These are phyloP conservation scores for Hansenula sp. DNA, from an alignment of 1,139 yeast species.

Conservation along the genomic window DNA sequence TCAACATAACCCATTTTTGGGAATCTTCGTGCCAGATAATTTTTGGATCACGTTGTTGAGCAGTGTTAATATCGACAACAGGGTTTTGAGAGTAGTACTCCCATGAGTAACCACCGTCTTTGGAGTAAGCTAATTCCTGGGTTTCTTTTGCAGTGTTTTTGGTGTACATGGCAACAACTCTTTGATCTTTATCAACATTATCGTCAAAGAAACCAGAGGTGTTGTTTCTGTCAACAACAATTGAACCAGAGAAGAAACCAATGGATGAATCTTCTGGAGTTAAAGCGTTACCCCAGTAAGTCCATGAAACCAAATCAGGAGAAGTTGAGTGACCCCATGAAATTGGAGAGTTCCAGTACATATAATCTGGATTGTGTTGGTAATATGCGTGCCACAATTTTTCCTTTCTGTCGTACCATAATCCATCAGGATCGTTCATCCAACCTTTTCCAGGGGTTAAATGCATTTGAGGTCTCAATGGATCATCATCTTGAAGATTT, in stretches of 20 bases:
- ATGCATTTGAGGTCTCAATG: slow-evolving; percentile 21
- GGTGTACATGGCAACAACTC: slow-evolving; percentile 35
- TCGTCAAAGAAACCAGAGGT: slow-evolving; percentile 32
- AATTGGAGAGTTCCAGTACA: slow-evolving; percentile 26
- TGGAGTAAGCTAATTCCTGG: slow-evolving; percentile 32
- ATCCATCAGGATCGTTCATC: slow-evolving; percentile 28
- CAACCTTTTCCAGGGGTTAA: slow-evolving; percentile 23
- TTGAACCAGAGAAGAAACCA: slow-evolving; percentile 33
- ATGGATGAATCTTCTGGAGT: slow-evolving; percentile 23
- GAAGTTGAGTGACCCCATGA: slow-evolving; percentile 36
- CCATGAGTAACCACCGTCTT: slow-evolving; percentile 34
- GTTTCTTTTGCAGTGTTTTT: slow-evolving; percentile 23
- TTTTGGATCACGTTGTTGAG: slow-evolving; percentile 37
- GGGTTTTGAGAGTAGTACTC: slow-evolving; percentile 28
- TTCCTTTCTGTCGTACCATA: slow-evolving; percentile 23
- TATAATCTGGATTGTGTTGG: slow-evolving; percentile 31
- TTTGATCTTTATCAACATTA: slow-evolving; percentile 23
- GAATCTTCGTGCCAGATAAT: slow-evolving; percentile 33
- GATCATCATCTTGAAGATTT: background rate
- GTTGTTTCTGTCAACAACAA: slow-evolving; percentile 32
- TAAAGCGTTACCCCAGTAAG: slow-evolving; percentile 28
- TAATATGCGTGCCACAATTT: slow-evolving; percentile 29
- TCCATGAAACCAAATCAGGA: slow-evolving; percentile 30
- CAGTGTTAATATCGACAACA: slow-evolving; percentile 27
- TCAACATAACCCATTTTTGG: slow-evolving; percentile 32